A percentile compares a stretch with the other conserved stretches of the same genome.
These are phyloP conservation scores for Cicer arietinum DNA, from an alignment of 306 rosid genomes.

Conservation along the genomic window DNA sequence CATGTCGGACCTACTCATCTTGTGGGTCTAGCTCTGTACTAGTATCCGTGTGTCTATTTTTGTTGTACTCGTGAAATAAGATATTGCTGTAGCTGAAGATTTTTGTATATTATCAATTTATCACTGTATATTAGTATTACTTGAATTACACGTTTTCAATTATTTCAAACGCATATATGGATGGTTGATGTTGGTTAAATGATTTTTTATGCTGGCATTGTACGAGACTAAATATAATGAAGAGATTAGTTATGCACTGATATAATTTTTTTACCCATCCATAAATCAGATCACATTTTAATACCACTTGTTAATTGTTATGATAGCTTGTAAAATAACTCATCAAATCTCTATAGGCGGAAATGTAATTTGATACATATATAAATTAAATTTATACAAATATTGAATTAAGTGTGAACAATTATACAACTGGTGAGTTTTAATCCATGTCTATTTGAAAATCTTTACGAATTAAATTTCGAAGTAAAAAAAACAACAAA, in stretches of 20 bases:
- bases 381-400: no score
- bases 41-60: slow-evolving; percentile 21
- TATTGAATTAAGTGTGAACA: not conserved
- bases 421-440: not conserved
- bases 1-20: not conserved
- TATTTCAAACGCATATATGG: not conserved
- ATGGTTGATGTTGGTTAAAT: not conserved
- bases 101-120: slow-evolving; percentile 1
- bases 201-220: not conserved
- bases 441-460: not conserved
- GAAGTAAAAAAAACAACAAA: not conserved
- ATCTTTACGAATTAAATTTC: not conserved
- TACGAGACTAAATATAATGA: not conserved
- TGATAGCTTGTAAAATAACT: no score
- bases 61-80: slow-evolving; percentile 10
- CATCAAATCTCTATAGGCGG: no score
- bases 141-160: not conserved
- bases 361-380: no score
- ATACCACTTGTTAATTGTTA: no score
- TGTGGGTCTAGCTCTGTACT: slow-evolving; percentile 29
- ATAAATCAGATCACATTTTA: no score
- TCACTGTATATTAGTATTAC: not conserved
- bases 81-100: slow-evolving; percentile 9
- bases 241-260: no score
- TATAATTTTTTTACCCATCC: no score